A percentile compares a stretch with the other conserved stretches of the same genome.
Conservation (phyloP, 805 yeast genomes). For the Ogataea henricii region DNA sequence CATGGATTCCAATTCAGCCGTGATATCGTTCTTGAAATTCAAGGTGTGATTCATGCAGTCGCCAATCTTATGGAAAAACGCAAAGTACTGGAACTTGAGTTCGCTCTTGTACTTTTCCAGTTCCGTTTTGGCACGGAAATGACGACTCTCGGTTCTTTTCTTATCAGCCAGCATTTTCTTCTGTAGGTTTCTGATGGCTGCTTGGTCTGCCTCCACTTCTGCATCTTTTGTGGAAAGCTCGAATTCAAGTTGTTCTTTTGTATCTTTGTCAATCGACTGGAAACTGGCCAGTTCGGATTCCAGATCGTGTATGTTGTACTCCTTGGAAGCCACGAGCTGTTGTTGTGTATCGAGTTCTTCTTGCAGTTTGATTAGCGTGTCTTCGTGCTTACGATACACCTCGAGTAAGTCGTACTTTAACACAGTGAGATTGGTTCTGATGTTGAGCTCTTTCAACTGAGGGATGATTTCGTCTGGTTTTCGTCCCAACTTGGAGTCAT, state of each 20-base stretch:
- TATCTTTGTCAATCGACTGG: conserved; percentile 21
- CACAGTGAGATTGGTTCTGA: conserved; percentile 40
- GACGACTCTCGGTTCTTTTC: conserved; percentile 17
- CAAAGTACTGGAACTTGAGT: conserved; percentile 23
- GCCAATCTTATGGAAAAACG: conserved; percentile 54
- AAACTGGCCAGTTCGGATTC: conserved; percentile 49
- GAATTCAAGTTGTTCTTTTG: conserved; percentile 21
- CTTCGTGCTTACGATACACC: conserved; percentile 53
- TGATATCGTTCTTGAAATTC: conserved; percentile 67
- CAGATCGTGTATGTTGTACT: conserved; percentile 55
- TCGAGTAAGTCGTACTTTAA: conserved; percentile 49
- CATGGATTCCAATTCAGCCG: conserved; percentile 58
- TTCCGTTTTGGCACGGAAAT: conserved; percentile 24
- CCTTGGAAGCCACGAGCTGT: conserved; percentile 57
- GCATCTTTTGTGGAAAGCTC: conserved; percentile 23
- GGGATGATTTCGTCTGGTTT: conserved; percentile 46
- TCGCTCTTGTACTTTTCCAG: conserved; percentile 20
- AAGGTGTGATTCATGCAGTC: conserved; percentile 61
- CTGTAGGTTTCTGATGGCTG: conserved; percentile 19
- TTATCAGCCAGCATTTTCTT: conserved; percentile 21
- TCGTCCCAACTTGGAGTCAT: conserved; percentile 48
- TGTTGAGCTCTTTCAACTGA: conserved; percentile 35
- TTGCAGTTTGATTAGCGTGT: conserved; percentile 57
- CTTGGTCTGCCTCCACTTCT: conserved; percentile 22
- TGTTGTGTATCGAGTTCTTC: conserved; percentile 57